phyloP scores from a whole-genome alignment of 768 basidiomycete genomes.

The Mycena vulgaris region DNA sequence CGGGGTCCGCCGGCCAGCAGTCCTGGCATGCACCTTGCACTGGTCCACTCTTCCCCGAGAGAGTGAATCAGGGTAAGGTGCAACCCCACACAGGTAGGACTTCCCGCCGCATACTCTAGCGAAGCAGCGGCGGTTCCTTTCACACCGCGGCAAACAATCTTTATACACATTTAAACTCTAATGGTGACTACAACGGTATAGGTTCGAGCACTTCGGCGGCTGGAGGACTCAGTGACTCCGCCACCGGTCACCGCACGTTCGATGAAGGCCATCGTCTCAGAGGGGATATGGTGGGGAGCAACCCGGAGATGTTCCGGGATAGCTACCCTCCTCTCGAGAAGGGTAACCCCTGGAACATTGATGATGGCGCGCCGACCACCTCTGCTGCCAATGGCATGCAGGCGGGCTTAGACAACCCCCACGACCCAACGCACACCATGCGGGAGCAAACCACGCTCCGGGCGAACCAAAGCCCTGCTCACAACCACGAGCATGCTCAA shows the following conservation, averaged over 20 bases:
- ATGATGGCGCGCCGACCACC: slow-evolving; percentile 2
- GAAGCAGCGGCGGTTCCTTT: slow-evolving; percentile 6
- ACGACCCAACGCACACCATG: slow-evolving; percentile 3
- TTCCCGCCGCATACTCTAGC: slow-evolving; percentile 5
- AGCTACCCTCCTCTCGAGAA: not conserved
- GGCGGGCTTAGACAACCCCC: too few relatives aligned
- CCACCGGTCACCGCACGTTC: not conserved
- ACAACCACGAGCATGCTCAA: not conserved
- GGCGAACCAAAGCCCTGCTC: not conserved
- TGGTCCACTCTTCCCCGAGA: not conserved
- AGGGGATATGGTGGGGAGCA: slow-evolving; percentile 1
- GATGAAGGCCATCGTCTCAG: not conserved
- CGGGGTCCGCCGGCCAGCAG: slow-evolving; percentile 35
- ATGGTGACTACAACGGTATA: slow-evolving; percentile 7
- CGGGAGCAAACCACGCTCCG: slow-evolving; percentile 8
- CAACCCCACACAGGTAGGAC: slow-evolving; percentile 13
- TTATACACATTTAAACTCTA: not conserved
- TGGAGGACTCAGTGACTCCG: slow-evolving; percentile 1
- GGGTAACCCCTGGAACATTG: not conserved
- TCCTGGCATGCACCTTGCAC: slow-evolving; percentile 11
- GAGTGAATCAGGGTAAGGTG: not conserved
- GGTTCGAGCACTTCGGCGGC: not conserved
- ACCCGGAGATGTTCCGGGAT: slow-evolving; percentile 2
- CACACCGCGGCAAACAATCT: not conserved
- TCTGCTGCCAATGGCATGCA: too few relatives aligned